Conservation (phyloP, 2,329 filamentous ascomycete genomes). For the Elsinoe australis region DNA sequence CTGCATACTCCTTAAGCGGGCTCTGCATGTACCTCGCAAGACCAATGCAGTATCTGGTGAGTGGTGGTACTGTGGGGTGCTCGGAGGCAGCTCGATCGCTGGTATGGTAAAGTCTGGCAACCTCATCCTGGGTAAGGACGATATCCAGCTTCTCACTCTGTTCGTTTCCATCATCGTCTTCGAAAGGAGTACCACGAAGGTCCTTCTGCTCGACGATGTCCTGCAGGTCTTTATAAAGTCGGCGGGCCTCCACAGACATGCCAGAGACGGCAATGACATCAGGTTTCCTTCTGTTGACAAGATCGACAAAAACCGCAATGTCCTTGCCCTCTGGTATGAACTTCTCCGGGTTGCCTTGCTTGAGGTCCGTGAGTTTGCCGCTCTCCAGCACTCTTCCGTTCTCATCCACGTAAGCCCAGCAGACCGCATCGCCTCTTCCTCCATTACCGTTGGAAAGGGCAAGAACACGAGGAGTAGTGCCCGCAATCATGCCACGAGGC, state of each 20-base stretch:
- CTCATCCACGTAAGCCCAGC: constrained; percentile 90
- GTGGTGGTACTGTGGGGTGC: constrained; percentile 68
- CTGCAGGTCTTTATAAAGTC: constrained; percentile 72
- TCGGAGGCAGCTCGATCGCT: constrained; percentile 72
- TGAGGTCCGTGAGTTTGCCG: constrained; percentile 75
- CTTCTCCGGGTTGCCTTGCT: constrained; percentile 58
- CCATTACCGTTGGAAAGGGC: constrained; percentile 80
- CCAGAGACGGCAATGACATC: constrained; percentile 88
- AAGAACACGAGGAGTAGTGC: constrained; percentile 79
- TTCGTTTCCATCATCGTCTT: constrained; percentile 66
- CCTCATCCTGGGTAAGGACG: constrained; percentile 89
- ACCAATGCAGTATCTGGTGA: constrained; percentile 83
- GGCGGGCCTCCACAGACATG: constrained; percentile 78
- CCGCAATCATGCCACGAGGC: constrained; percentile 82
- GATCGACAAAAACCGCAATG: constrained; percentile 64
- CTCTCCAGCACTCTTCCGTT: constrained; percentile 83
- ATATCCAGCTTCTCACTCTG: constrained; percentile 76
- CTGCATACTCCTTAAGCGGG: constrained; percentile 92
- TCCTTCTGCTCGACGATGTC: constrained; percentile 69
- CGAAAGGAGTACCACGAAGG: constrained; percentile 71
- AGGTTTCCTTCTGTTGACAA: constrained; percentile 71
- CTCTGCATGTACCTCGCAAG: constrained; percentile 89
- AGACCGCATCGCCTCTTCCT: constrained; percentile 69
- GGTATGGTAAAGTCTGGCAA: constrained; percentile 91
- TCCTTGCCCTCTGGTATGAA: constrained; percentile 56